These are phyloP conservation scores for Leccinum huronense DNA, from an alignment of 1,284 basidiomycete species.

Conservation along the genomic window DNA sequence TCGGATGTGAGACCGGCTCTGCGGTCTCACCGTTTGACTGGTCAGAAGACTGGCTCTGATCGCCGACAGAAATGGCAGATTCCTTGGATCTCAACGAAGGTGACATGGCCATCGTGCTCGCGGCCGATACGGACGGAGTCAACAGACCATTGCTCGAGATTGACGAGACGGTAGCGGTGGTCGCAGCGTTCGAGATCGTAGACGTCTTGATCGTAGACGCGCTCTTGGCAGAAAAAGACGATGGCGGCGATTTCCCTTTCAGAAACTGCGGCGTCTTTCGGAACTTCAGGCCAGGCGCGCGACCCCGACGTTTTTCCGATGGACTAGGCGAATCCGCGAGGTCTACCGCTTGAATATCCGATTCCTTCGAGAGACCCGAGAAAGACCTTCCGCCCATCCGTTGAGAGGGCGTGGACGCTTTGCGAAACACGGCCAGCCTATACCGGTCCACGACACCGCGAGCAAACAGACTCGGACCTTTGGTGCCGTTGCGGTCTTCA, in stretches of 20 bases:
- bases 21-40: slow-evolving; percentile 56
- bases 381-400: slow-evolving; percentile 46
- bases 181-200: slow-evolving; percentile 45
- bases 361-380: slow-evolving; percentile 58
- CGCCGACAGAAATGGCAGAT: slow-evolving; percentile 67
- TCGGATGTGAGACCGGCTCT: slow-evolving; percentile 25
- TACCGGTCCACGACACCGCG: slow-evolving; percentile 83
- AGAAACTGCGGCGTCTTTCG: slow-evolving; percentile 71
- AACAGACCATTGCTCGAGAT: slow-evolving; percentile 50
- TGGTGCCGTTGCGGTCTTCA: slow-evolving; percentile 75
- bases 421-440: slow-evolving; percentile 77
- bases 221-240: slow-evolving; percentile 53
- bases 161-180: slow-evolving; percentile 47
- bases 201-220: slow-evolving; percentile 41
- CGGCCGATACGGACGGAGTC: slow-evolving; percentile 57
- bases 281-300: slow-evolving; percentile 66
- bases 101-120: slow-evolving; percentile 43
- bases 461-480: slow-evolving; percentile 75
- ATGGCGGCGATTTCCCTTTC: slow-evolving; percentile 62
- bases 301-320: slow-evolving; percentile 61
- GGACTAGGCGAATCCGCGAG: slow-evolving; percentile 44
- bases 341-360: slow-evolving; percentile 40
- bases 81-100: slow-evolving; percentile 79
- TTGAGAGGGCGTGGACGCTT: slow-evolving; percentile 60
- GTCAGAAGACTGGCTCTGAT: slow-evolving; percentile 67